Base-by-base conservation (phyloP, 164 flowering plant species). In the Vitis cinerea region DNA sequence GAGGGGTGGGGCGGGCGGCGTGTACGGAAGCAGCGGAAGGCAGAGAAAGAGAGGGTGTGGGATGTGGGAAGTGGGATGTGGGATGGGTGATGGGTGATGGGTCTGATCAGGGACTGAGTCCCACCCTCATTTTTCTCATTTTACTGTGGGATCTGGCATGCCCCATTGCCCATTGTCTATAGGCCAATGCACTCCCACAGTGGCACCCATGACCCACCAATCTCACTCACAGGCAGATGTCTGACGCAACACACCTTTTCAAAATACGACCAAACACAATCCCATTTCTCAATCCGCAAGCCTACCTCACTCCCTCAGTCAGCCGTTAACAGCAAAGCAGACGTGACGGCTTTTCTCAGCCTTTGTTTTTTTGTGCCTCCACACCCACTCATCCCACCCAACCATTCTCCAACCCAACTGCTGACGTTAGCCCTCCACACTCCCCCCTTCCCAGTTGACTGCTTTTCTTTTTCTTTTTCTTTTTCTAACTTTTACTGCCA, bases 291-390 rank as follows among this genome's bases (percentile, higher is more conserved):
- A 23, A 23, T 23, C 27, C 27, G 27, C 27, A 23, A 23, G 27
- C 27, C 27, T 23, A 23, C 16, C 52, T 16, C 8, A 50, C 49
- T 30, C 14, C 50, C 5, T 63, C n/a, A 6, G 31, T 58, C 54
- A 37, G 75, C 73, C 74, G 78, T 66, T 72, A 69, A 72, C 44
- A 79, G 72, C 56, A 4, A 72, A 49, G 27, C 55, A 37, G 74
- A 79, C 82, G 73, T 47, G 70, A 79, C 70, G 72, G 70, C 79
- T 79, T 76, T 75, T 75, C 62, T 71, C 81, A 65, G 78, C 74
- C 59, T 74, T 74, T 75, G 74, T 61, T 65, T n/a, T 23, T 16
- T 23, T 6, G 3, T 15, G 29, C 29, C 65, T 16, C 50, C 37
- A 49, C 52, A 17, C 62, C 27, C 44, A 37, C 44, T 37, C 44